phyloP scores from a whole-genome alignment of 2,329 filamentous ascomycete genomes.

The Exutisphaerella laricina region DNA sequence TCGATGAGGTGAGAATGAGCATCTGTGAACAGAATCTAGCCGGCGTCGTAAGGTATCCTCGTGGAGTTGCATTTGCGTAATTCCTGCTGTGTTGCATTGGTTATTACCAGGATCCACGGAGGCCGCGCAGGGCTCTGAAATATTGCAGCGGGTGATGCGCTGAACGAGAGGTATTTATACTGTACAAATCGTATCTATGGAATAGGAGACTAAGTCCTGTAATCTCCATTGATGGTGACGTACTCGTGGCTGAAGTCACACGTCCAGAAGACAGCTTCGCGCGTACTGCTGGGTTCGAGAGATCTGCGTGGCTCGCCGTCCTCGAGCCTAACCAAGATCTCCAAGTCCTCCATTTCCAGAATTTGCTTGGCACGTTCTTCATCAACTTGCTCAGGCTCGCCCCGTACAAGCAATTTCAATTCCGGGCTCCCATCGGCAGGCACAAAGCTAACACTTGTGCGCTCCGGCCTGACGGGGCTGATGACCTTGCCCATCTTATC shows the following conservation, averaged over 20 bases:
- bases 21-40: no score
- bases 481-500: neutral
- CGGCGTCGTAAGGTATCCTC: no score
- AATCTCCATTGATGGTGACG: conserved; percentile 64
- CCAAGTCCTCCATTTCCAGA: conserved; percentile 68
- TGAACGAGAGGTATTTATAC: no score
- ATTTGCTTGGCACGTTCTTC: conserved; percentile 73
- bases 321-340: conserved; percentile 69
- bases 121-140: no score
- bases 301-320: conserved; percentile 36
- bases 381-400: conserved; percentile 74
- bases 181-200: no score
- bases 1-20: no score
- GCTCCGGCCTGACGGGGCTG: conserved; percentile 58
- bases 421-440: conserved; percentile 71
- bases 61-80: no score
- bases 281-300: neutral
- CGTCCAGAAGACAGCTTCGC: conserved; percentile 70
- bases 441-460: conserved; percentile 72
- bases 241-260: conserved; percentile 85
- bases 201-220: conserved; percentile 57
- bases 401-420: conserved; percentile 69
- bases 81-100: no score
- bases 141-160: no score
- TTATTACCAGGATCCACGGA: no score